Conservation (phyloP, 306 rosid species). For the Glycine soja region DNA sequence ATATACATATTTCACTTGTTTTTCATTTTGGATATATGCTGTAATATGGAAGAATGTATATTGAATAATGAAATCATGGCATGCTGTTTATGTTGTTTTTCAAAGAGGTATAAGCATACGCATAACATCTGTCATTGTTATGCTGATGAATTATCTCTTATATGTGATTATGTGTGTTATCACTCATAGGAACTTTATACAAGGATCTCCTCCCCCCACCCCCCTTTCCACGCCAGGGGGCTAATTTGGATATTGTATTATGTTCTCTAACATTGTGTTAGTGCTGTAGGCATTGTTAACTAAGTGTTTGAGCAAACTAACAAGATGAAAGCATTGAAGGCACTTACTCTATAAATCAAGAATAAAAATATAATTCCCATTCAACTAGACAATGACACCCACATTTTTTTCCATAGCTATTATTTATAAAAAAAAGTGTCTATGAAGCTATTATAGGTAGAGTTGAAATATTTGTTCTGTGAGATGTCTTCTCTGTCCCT, state of each 20-base stretch:
- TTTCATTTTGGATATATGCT: not conserved
- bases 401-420: not conserved
- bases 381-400: not conserved
- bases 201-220: not conserved
- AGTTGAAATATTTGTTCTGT: constrained; percentile 26
- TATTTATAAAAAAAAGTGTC: constrained; percentile 6
- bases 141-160: constrained; percentile 4
- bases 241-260: not conserved
- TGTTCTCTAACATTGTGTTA: not conserved
- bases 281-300: not conserved
- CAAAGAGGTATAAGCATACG: constrained; percentile 4
- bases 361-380: constrained; percentile 10
- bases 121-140: constrained; percentile 6
- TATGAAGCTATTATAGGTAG: constrained; percentile 4
- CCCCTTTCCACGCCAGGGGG: not conserved
- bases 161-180: not conserved
- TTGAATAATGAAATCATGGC: constrained; percentile 27
- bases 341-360: constrained; percentile 11
- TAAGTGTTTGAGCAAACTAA: constrained; percentile 8
- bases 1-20: not conserved
- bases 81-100: constrained; percentile 36
- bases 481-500: not conserved
- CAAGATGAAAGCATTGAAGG: constrained; percentile 8
- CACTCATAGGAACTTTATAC: not conserved
- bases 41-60: constrained; percentile 30